phyloP scores from a whole-genome alignment of 148 eudicot species.

The Beta vulgaris region DNA sequence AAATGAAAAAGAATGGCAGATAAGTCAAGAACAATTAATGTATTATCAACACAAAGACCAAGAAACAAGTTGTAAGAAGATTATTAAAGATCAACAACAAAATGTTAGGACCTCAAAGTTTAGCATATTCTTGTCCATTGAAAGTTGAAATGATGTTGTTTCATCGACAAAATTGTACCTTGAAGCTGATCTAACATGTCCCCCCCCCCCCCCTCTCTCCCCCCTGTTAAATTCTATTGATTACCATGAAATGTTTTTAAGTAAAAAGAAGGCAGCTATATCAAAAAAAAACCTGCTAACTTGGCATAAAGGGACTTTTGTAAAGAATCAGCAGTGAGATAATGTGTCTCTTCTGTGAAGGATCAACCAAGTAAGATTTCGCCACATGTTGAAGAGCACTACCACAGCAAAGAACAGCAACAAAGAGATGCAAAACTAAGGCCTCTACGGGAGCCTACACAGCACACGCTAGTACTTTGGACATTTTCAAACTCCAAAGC shows the following conservation, averaged over 20 bases:
- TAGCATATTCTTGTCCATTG: not conserved
- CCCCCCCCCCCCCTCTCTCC: too few relatives aligned
- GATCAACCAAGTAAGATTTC: not conserved
- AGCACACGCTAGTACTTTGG: not conserved
- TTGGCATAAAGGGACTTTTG: not conserved
- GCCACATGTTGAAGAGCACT: not conserved
- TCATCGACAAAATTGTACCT: not conserved
- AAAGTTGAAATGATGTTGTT: not conserved
- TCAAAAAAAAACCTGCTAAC: not conserved
- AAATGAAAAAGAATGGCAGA: constrained; percentile 1
- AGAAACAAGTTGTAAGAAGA: not conserved
- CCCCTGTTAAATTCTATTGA: not conserved
- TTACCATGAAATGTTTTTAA: too few relatives aligned
- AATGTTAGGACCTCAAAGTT: not conserved
- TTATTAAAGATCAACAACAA: not conserved
- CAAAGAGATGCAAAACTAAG: not conserved
- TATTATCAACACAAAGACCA: not conserved
- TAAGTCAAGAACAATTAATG: not conserved
- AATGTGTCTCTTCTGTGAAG: not conserved
- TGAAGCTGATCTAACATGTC: not conserved
- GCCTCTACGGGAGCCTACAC: not conserved
- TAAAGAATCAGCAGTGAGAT: not conserved
- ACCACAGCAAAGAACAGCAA: not conserved
- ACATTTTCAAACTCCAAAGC: not conserved
- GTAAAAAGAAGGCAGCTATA: not conserved